Evolutionary conservation across 78 protist species (phyloP).

Genomic region (Tieghemostelium lacteum): DNA sequence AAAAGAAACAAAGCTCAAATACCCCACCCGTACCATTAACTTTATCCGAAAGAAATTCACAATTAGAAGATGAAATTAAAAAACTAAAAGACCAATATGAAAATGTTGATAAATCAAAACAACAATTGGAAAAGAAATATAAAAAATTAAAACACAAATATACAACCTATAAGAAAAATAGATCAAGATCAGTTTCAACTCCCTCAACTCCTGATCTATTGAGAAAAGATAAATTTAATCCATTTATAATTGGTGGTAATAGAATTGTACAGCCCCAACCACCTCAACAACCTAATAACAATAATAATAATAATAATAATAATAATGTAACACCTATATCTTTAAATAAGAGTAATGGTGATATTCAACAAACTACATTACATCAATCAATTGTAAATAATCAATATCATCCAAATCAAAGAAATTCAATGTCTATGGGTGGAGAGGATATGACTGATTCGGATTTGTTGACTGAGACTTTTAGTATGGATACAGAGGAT

Average conservation of each 20-base stretch:
- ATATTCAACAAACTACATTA: no score
- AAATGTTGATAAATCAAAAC: slow-evolving; percentile 12
- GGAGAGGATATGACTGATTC: neutral
- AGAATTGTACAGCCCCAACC: slow-evolving; percentile 4
- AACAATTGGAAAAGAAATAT: slow-evolving; percentile 48
- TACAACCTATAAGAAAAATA: slow-evolving; percentile 2
- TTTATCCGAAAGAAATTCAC: neutral
- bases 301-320: neutral
- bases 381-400: neutral
- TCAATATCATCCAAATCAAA: no score
- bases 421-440: neutral
- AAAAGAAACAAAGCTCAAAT: neutral
- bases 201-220: slow-evolving; percentile 28
- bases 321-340: neutral
- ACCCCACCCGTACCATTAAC: neutral
- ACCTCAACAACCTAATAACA: neutral
- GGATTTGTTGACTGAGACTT: slow-evolving; percentile 12
- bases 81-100: neutral
- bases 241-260: slow-evolving; percentile 25
- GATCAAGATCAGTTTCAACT: slow-evolving; percentile 47
- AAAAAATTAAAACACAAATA: slow-evolving; percentile 28
- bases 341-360: neutral
- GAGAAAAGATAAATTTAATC: neutral
- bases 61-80: slow-evolving; percentile 33
- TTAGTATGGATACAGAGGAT: slow-evolving; percentile 26